Evolutionary conservation across 768 basidiomycete species (phyloP).

Genomic region (Cystofilobasidium capitatum): DNA sequence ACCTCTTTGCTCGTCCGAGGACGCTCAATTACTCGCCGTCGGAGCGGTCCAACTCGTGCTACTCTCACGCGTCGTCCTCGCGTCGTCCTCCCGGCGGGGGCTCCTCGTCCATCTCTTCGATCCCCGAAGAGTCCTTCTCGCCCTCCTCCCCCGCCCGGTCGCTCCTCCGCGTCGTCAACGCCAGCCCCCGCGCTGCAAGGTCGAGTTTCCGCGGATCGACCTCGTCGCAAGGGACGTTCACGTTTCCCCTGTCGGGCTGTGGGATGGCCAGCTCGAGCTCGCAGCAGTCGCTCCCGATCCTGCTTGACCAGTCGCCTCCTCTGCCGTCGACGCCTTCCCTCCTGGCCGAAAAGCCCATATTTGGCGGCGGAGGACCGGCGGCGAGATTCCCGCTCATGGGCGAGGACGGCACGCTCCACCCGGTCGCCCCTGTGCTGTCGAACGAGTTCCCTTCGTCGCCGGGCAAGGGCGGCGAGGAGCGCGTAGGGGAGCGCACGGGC

Average conservation of each 20-base stretch:
- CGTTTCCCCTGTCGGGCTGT: slow-evolving; percentile 5
- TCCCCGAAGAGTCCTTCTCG: not conserved
- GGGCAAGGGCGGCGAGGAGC: not conserved
- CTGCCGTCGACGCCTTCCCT: not conserved
- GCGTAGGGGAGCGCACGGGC: not conserved
- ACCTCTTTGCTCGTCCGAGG: slow-evolving; percentile 8
- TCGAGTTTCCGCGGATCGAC: not conserved
- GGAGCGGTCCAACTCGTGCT: not conserved
- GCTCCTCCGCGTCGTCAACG: not conserved
- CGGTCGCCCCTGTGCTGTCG: not conserved
- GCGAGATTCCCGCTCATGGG: not conserved
- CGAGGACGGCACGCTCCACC: not conserved
- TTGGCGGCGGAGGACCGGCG: not conserved
- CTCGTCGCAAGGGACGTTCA: not conserved
- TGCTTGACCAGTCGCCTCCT: slow-evolving; percentile 4
- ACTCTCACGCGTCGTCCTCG: not conserved
- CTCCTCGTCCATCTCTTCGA: not conserved
- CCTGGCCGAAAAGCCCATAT: not conserved
- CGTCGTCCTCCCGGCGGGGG: not conserved
- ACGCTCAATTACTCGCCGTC: slow-evolving; percentile 19
- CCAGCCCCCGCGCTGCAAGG: not conserved
- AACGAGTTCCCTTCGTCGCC: not conserved
- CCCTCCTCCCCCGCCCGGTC: not conserved
- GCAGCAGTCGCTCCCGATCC: not conserved
- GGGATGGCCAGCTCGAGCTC: not conserved